Conservation (phyloP, 2,329 filamentous ascomycete genomes). For the Ophiostoma ips region DNA sequence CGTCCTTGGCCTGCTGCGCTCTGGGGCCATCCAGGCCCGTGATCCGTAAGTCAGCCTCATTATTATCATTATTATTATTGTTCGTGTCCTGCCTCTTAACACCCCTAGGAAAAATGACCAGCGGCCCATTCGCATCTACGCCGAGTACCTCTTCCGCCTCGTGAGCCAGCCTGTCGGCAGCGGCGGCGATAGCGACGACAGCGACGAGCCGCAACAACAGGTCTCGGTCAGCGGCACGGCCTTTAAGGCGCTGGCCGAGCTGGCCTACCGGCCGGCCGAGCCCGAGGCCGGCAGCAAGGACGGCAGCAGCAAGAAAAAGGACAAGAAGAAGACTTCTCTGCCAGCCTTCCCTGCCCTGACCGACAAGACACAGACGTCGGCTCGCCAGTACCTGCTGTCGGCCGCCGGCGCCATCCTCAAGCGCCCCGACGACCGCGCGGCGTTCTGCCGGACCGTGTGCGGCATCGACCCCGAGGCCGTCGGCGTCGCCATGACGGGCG, state of each 20-base stretch:
- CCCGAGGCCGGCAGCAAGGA: background rate
- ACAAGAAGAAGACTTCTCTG: background rate
- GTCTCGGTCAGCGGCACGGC: slow-evolving; percentile 27
- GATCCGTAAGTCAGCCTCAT: no score
- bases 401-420: slow-evolving; percentile 44
- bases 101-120: slow-evolving; percentile 25
- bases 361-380: slow-evolving; percentile 38
- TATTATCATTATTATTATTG: no score
- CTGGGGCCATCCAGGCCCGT: slow-evolving; percentile 22
- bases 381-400: slow-evolving; percentile 42
- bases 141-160: slow-evolving; percentile 40
- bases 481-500: slow-evolving; percentile 39
- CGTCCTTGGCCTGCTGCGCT: slow-evolving; percentile 32
- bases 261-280: slow-evolving; percentile 35
- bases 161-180: slow-evolving; percentile 25
- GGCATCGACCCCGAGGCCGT: slow-evolving; percentile 38
- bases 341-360: slow-evolving; percentile 30
- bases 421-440: slow-evolving; percentile 36
- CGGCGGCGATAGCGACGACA: slow-evolving; percentile 18
- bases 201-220: slow-evolving; percentile 15
- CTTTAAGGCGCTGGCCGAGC: slow-evolving; percentile 37
- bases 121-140: slow-evolving; percentile 35
- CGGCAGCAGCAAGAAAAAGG: background rate
- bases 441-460: slow-evolving; percentile 40
- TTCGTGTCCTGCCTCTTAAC: no score